A percentile compares a stretch with the other conserved stretches of the same genome.
phyloP scores from a whole-genome alignment of 2,329 filamentous ascomycete genomes.

The Penicillium oxalicum region DNA sequence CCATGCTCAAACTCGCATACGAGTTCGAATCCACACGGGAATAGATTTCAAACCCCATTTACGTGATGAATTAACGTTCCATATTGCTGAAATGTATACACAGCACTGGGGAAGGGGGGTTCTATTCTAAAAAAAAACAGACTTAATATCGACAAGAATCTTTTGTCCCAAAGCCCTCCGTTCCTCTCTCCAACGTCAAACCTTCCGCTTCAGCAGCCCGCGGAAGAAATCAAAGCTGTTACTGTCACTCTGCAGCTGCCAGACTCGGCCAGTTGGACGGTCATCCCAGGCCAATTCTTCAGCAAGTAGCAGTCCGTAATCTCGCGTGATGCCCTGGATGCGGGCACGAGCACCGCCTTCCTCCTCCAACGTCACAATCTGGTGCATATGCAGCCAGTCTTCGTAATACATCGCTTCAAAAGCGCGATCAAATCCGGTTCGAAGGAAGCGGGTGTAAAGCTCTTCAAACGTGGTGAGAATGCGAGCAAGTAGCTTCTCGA shows the following conservation, averaged over 20 bases:
- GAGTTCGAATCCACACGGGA: too few relatives aligned
- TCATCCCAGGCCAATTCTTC: constrained; percentile 75
- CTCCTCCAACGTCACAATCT: constrained; percentile 69
- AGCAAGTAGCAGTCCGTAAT: constrained; percentile 80
- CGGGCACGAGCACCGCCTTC: constrained; percentile 68
- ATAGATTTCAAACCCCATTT: too few relatives aligned
- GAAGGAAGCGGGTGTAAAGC: constrained; percentile 68
- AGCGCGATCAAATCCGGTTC: constrained; percentile 64
- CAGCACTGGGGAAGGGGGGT: too few relatives aligned
- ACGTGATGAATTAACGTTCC: too few relatives aligned
- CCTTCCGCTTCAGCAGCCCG: constrained; percentile 75
- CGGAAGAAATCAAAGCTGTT: constrained; percentile 98
- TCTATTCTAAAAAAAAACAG: too few relatives aligned
- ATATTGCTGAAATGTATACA: too few relatives aligned
- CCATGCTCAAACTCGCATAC: too few relatives aligned
- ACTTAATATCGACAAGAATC: too few relatives aligned
- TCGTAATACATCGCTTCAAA: constrained; percentile 74
- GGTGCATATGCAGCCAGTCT: constrained; percentile 78
- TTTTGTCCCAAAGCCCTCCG: too few relatives aligned
- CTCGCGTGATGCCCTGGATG: constrained; percentile 81
- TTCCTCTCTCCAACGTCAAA: constrained; percentile 34
- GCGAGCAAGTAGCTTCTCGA: constrained; percentile 75
- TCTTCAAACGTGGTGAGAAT: constrained; percentile 72
- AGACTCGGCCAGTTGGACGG: constrained; percentile 67
- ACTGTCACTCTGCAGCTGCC: constrained; percentile 87